Evolutionary conservation across 768 basidiomycete genomes (phyloP).

Genomic region (Calocera viscosa): DNA sequence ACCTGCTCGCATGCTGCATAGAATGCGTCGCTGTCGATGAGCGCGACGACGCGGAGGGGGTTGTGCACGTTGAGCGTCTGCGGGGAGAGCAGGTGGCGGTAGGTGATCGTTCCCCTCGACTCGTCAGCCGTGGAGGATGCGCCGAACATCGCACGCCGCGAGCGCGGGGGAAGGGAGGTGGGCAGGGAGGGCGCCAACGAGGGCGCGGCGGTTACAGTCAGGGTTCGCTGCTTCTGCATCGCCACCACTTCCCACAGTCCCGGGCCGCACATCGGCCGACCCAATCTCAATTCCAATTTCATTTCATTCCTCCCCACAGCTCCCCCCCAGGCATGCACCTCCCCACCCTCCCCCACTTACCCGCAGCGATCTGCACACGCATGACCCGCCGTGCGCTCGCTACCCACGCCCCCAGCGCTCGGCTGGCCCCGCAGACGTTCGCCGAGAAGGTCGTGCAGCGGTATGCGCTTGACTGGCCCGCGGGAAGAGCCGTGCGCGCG

Average conservation of each 20-base stretch:
- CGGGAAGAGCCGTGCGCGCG: conserved; percentile 67
- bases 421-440: conserved; percentile 55
- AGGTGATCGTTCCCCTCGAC: conserved; percentile 33
- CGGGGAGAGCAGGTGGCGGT: conserved; percentile 62
- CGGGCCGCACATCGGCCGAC: not conserved
- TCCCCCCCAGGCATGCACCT: conserved; percentile 3
- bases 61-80: conserved; percentile 42
- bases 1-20: conserved; percentile 78
- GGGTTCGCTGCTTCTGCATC: not conserved
- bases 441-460: conserved; percentile 98
- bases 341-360: conserved; percentile 7
- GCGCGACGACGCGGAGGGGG: conserved; percentile 39
- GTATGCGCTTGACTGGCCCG: conserved; percentile 81
- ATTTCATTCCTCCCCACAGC: not conserved
- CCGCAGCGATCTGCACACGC: not conserved
- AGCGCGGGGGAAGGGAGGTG: not conserved
- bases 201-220: not conserved
- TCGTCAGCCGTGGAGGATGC: not conserved
- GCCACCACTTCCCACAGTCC: not conserved
- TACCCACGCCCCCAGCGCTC: not conserved
- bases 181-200: not conserved
- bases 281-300: not conserved
- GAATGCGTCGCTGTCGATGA: conserved; percentile 86
- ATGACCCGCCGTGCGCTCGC: conserved; percentile 8
- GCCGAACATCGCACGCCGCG: not conserved